Evolutionary conservation across 2,329 filamentous ascomycete genomes (phyloP).

Genomic region (Endocalyx cinctus): DNA sequence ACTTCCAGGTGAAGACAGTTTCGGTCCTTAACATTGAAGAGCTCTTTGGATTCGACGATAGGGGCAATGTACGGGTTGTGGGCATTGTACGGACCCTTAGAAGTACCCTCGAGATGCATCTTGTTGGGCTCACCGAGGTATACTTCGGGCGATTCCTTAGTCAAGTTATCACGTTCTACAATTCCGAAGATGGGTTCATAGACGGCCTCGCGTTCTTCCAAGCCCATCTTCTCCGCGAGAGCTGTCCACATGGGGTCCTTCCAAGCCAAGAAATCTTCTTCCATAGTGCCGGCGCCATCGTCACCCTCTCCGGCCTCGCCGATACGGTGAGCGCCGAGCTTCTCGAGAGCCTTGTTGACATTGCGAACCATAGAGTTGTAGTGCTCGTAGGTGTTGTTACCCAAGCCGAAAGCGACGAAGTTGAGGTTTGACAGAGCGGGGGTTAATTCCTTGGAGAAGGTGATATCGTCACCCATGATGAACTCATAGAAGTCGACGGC

Average conservation of each 20-base stretch:
- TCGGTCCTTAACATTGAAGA: slow-evolving; percentile 83
- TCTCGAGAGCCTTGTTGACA: slow-evolving; percentile 74
- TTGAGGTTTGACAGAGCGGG: slow-evolving; percentile 77
- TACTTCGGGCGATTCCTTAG: slow-evolving; percentile 71
- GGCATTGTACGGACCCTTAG: slow-evolving; percentile 88
- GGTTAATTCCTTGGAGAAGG: slow-evolving; percentile 72
- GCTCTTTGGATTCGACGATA: slow-evolving; percentile 82
- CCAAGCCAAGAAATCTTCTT: slow-evolving; percentile 98
- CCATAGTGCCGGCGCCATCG: slow-evolving; percentile 97
- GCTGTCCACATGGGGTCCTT: slow-evolving; percentile 98
- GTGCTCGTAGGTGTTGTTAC: slow-evolving; percentile 99
- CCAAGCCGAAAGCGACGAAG: slow-evolving; percentile 92
- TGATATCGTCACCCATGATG: slow-evolving; percentile 72
- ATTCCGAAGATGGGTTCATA: slow-evolving; percentile 92
- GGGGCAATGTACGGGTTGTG: slow-evolving; percentile 97
- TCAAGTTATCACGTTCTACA: slow-evolving; percentile 68
- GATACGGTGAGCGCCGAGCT: slow-evolving; percentile 78
- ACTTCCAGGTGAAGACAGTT: slow-evolving; percentile 98
- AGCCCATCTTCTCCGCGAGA: slow-evolving; percentile 73
- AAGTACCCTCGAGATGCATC: slow-evolving; percentile 80
- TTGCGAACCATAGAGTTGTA: slow-evolving; percentile 98
- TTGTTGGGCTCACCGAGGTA: slow-evolving; percentile 96
- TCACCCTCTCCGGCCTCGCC: slow-evolving; percentile 91
- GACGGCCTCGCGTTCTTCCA: slow-evolving; percentile 92
- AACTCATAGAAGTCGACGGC: slow-evolving; percentile 99